These are phyloP conservation scores for Cenococcum geophilum DNA, from an alignment of 495 filamentous ascomycete species.

Conservation along the genomic window DNA sequence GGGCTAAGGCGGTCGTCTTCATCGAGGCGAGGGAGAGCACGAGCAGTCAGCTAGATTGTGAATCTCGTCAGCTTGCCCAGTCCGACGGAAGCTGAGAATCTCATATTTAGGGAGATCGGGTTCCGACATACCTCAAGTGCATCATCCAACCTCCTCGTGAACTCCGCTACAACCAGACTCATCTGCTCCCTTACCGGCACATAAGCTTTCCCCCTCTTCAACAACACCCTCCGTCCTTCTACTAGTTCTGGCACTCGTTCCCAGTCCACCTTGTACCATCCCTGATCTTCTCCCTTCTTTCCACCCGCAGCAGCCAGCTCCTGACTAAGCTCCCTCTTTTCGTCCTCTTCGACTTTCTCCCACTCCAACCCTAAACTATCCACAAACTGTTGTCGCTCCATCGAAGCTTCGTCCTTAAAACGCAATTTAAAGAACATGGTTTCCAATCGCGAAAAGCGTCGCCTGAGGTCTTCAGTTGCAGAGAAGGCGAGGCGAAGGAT, in stretches of 20 bases:
- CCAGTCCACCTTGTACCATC: slow-evolving; percentile 95
- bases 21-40: slow-evolving; percentile 84
- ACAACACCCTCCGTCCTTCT: slow-evolving; percentile 65
- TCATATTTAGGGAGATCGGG: background rate
- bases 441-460: slow-evolving; percentile 80
- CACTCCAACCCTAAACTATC: slow-evolving; percentile 68
- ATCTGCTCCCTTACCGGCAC: slow-evolving; percentile 81
- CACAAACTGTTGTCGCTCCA: slow-evolving; percentile 72
- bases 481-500: slow-evolving; percentile 93
- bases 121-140: slow-evolving; percentile 65
- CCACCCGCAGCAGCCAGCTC: slow-evolving; percentile 48
- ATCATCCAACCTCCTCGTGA: slow-evolving; percentile 66
- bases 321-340: slow-evolving; percentile 53
- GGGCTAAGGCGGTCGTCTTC: slow-evolving; percentile 94
- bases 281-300: slow-evolving; percentile 50
- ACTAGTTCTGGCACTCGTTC: slow-evolving; percentile 85
- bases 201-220: slow-evolving; percentile 81
- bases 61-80: too few species aligned
- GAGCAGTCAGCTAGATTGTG: slow-evolving; percentile 65
- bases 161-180: slow-evolving; percentile 84
- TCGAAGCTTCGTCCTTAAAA: slow-evolving; percentile 60
- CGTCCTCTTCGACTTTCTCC: slow-evolving; percentile 72
- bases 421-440: slow-evolving; percentile 80
- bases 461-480: slow-evolving; percentile 82
- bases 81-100: too few species aligned